Conservation (phyloP, 2,329 filamentous ascomycete species). For the Hypoxylon sp. region DNA sequence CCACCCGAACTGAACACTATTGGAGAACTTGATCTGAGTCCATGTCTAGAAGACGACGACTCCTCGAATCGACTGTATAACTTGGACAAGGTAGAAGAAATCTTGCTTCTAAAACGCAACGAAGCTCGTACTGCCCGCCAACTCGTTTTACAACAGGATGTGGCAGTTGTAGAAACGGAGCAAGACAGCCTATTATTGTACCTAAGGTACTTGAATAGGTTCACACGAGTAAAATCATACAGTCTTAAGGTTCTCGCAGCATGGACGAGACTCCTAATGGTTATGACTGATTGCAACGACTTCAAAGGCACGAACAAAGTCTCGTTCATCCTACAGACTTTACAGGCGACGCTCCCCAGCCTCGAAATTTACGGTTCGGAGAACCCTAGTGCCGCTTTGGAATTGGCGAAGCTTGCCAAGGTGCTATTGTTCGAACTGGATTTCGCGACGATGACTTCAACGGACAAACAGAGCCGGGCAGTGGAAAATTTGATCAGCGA, state of each 20-base stretch:
- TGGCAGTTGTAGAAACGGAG: conserved; percentile 69
- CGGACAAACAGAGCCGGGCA: conserved; percentile 62
- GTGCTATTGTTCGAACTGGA: conserved; percentile 81
- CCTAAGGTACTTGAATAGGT: conserved; percentile 74
- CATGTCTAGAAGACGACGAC: conserved; percentile 73
- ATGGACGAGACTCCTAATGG: conserved; percentile 87
- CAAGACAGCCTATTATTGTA: conserved; percentile 73
- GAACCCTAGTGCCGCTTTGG: conserved; percentile 77
- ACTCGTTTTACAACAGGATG: conserved; percentile 66
- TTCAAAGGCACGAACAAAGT: conserved; percentile 80
- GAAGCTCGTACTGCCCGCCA: conserved; percentile 69
- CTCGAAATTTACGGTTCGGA: conserved; percentile 83
- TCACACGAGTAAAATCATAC: conserved; percentile 69
- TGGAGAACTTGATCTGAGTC: conserved; percentile 75
- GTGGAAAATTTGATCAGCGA: conserved; percentile 85
- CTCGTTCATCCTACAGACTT: conserved; percentile 85
- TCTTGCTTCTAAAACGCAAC: conserved; percentile 78
- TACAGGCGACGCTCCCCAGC: conserved; percentile 90
- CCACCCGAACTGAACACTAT: conserved; percentile 73
- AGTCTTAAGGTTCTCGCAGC: conserved; percentile 80
- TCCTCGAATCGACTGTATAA: conserved; percentile 75
- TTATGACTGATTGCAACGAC: conserved; percentile 86
- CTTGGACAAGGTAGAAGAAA: conserved; percentile 78
- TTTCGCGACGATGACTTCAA: conserved; percentile 60
- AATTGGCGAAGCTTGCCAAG: conserved; percentile 83